Base-by-base conservation (phyloP, 2,329 filamentous ascomycete genomes). In the Colletotrichum sp. region DNA sequence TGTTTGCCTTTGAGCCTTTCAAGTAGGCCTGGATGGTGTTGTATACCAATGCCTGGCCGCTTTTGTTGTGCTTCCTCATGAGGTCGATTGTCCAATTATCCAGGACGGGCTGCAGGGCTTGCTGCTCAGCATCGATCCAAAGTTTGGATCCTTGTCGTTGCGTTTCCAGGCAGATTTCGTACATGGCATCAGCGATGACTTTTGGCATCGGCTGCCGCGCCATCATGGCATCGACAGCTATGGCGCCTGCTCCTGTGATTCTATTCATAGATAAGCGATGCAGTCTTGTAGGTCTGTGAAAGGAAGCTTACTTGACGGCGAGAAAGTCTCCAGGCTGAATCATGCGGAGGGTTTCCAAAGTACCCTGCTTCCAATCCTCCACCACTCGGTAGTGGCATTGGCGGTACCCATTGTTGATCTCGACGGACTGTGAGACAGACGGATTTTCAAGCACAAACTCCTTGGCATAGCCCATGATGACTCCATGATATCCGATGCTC, bases 101-200 rank as follows among this genome's bases (percentile, higher is more conserved):
- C 76, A 97, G 96, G 8, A 95, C 95, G 5, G 90, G 87, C 84
- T 98, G 95, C 34, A 97, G 90, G 71, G 91, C 89, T 73, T 93
- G 92, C 83, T 98, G 95, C 85, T 98, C 96, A 2, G 96, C 96
- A 78, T 97, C 95, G 77, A 98, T 95, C 6, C 98, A 90, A 2
- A 98, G 89, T 3, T 91, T 90, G 3, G 98, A 92, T 15, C 93
- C 92, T 64, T 93, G 92, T 38, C 90, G 86, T 3, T 91, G 89
- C 0, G 95, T 95, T 16, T 94, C 90, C 61, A 92, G 87, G 84
- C 95, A 97, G 78, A 97, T 93, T 60, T 91, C 88, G 78, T 95
- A 91, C 77, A 98, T 94, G 18, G 94, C 93, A 15, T 89, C 85
- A 67, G 90, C 88, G 80, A 98, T 92, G 8, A 90, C 89, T 5